phyloP scores from a whole-genome alignment of 495 filamentous ascomycete species.

The Tricharina praecox region DNA sequence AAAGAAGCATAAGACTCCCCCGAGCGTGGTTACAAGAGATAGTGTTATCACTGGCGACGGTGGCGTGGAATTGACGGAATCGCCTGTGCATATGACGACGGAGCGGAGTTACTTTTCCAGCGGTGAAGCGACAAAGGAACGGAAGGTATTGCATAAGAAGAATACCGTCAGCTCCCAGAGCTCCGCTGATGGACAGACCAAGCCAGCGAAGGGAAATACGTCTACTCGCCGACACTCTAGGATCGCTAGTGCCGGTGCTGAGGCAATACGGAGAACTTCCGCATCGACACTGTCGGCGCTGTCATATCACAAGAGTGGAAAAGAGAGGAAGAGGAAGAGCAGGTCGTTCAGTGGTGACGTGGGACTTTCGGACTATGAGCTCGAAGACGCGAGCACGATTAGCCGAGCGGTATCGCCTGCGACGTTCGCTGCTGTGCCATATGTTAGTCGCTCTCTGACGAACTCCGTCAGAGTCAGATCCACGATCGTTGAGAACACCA shows the following conservation, averaged over 20 bases:
- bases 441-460: conserved; percentile 13
- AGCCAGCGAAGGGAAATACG: too few relatives aligned
- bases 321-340: conserved; percentile 24
- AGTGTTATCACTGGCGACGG: conserved; percentile 22
- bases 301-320: conserved; percentile 22
- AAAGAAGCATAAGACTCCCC: conserved; percentile 12
- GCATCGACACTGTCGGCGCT: conserved; percentile 19
- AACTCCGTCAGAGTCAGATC: conserved; percentile 13
- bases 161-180: too few relatives aligned
- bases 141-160: conserved; percentile 70
- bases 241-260: conserved; percentile 47
- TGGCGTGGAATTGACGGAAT: conserved; percentile 24
- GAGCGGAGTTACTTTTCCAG: conserved; percentile 93
- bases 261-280: conserved; percentile 16
- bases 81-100: conserved; percentile 35
- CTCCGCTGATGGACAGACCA: too few relatives aligned
- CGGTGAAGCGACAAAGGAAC: conserved; percentile 59
- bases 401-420: conserved; percentile 17
- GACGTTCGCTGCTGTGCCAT: conserved; percentile 12
- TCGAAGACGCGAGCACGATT: conserved; percentile 17
- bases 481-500: conserved; percentile 7
- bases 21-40: conserved; percentile 24
- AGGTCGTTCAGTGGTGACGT: conserved; percentile 10
- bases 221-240: conserved; percentile 54
- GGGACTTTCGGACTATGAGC: not conserved